Evolutionary conservation across 1,284 basidiomycete species (phyloP).

Genomic region (Austroboletus niveus): DNA sequence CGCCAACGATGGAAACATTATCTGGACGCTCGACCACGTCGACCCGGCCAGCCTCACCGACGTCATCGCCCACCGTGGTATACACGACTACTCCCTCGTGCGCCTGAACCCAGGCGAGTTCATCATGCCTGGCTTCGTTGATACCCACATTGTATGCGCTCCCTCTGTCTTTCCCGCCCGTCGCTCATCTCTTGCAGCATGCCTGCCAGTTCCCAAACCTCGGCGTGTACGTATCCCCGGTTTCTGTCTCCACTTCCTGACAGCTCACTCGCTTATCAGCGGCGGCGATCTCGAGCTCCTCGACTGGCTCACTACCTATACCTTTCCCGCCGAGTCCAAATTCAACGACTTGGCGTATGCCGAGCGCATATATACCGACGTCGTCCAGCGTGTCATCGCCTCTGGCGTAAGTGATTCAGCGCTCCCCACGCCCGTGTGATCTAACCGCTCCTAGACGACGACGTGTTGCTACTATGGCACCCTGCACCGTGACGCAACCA

Average conservation of each 20-base stretch:
- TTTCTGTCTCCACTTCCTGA: not conserved
- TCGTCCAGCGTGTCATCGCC: conserved; percentile 75
- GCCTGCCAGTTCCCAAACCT: conserved; percentile 87
- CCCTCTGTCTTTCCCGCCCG: not conserved
- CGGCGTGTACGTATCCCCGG: conserved; percentile 53
- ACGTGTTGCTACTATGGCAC: conserved; percentile 93
- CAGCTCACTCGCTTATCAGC: conserved; percentile 36
- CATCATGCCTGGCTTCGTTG: conserved; percentile 85
- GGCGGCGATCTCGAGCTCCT: conserved; percentile 84
- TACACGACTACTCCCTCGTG: conserved; percentile 14
- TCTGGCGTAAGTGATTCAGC: conserved; percentile 59
- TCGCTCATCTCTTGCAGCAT: conserved; percentile 53
- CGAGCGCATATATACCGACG: conserved; percentile 63
- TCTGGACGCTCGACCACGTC: conserved; percentile 65
- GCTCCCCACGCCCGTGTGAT: not conserved
- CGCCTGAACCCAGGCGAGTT: conserved; percentile 70
- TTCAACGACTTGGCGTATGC: conserved; percentile 80
- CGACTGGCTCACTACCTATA: conserved; percentile 85
- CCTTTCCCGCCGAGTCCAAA: conserved; percentile 87
- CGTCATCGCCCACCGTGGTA: conserved; percentile 43
- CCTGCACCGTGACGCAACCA: conserved; percentile 80
- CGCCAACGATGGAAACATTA: conserved; percentile 55
- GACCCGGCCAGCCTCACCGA: conserved; percentile 42
- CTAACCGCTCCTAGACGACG: conserved; percentile 62
- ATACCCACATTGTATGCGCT: conserved; percentile 79